Evolutionary conservation across 106 monocot species (phyloP).

Genomic region (Dendrobium officinale): DNA sequence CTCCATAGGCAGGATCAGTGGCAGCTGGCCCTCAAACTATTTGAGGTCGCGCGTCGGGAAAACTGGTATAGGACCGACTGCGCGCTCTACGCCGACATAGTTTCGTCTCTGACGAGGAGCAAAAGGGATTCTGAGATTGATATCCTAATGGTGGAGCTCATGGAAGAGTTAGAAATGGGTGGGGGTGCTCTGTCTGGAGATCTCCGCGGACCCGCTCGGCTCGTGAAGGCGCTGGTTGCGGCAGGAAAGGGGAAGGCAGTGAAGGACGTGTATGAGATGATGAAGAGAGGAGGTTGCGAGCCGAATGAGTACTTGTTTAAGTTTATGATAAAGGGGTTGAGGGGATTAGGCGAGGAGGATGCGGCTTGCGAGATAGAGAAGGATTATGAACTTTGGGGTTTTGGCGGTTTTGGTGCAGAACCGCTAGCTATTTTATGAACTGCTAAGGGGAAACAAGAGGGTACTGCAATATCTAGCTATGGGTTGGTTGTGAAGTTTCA

Average conservation of each 20-base stretch:
- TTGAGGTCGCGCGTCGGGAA: conserved; percentile 33
- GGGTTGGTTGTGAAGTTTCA: too few relatives aligned
- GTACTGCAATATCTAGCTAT: too few relatives aligned
- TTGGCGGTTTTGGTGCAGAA: background rate
- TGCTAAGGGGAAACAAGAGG: background rate
- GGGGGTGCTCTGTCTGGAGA: conserved; percentile 25
- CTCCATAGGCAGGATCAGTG: conserved; percentile 56
- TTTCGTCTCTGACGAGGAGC: conserved; percentile 27
- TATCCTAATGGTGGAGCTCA: conserved; percentile 23
- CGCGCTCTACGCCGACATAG: conserved; percentile 39
- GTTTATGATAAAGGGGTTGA: conserved; percentile 63
- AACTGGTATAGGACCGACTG: conserved; percentile 34
- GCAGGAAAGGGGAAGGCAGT: conserved; percentile 38
- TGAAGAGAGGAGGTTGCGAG: conserved; percentile 39
- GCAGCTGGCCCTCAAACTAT: conserved; percentile 44
- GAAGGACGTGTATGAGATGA: conserved; percentile 43
- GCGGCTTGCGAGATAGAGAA: conserved; percentile 56
- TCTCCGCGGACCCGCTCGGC: conserved; percentile 35
- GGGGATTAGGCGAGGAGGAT: conserved; percentile 44
- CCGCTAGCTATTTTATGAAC: background rate
- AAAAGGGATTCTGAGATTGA: conserved; percentile 20
- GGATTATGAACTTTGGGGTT: conserved; percentile 48
- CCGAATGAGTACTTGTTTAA: conserved; percentile 65
- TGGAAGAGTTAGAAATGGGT: conserved; percentile 20
- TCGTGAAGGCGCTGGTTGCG: conserved; percentile 47